Conservation (phyloP, 2,329 filamentous ascomycete genomes). For the Clonostachys chloroleuca region DNA sequence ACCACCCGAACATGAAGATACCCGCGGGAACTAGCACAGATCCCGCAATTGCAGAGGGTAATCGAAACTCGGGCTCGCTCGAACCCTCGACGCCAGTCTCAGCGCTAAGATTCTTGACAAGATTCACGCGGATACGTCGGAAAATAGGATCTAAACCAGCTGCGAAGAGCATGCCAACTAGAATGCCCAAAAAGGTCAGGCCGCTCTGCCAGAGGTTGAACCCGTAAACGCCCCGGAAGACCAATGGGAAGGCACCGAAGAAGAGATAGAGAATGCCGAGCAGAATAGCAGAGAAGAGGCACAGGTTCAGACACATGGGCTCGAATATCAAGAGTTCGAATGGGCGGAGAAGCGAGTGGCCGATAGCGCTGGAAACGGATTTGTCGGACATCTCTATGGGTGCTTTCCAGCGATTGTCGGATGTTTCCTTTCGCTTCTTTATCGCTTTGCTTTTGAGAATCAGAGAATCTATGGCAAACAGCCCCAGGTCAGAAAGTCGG, state of each 20-base stretch:
- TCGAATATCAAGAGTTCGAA: slow-evolving; percentile 77
- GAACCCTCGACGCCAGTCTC: too few relatives aligned
- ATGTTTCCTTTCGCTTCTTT: slow-evolving; percentile 66
- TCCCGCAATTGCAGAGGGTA: slow-evolving; percentile 71
- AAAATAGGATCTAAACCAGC: slow-evolving; percentile 32
- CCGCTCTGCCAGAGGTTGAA: slow-evolving; percentile 78
- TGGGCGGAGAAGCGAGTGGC: slow-evolving; percentile 59
- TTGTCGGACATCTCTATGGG: slow-evolving; percentile 70
- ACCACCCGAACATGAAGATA: slow-evolving; percentile 88
- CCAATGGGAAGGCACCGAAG: slow-evolving; percentile 81
- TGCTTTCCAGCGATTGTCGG: slow-evolving; percentile 72
- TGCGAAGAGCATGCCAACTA: slow-evolving; percentile 54
- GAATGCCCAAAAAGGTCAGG: slow-evolving; percentile 73
- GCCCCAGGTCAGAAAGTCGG: not conserved
- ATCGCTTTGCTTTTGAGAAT: slow-evolving; percentile 70
- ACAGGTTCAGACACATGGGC: slow-evolving; percentile 81
- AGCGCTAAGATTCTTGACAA: too few relatives aligned
- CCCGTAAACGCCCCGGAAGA: slow-evolving; percentile 72
- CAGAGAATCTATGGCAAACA: slow-evolving; percentile 45
- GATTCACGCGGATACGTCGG: too few relatives aligned
- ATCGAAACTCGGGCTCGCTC: slow-evolving; percentile 78
- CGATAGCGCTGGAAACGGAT: slow-evolving; percentile 60
- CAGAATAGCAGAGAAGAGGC: slow-evolving; percentile 76
- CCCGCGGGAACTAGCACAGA: slow-evolving; percentile 73
- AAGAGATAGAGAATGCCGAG: slow-evolving; percentile 86